phyloP scores from a whole-genome alignment of 805 yeast species.

The Hermanozyma aechmeae region DNA sequence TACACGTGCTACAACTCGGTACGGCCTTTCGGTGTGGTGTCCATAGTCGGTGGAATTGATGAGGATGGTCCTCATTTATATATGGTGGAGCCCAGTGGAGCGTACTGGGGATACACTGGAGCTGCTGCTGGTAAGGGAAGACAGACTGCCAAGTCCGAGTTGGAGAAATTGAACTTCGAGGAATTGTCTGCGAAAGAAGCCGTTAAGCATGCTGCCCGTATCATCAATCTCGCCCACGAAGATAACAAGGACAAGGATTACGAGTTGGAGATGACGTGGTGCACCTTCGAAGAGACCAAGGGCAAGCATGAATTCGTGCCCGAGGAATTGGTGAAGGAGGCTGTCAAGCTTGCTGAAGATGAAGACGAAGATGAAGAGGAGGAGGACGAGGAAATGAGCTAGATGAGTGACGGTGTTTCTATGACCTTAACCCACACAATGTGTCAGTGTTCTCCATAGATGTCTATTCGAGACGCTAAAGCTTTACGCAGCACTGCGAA shows the following conservation, averaged over 20 bases:
- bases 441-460: too few species aligned
- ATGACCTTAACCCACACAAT: too few species aligned
- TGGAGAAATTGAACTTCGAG: conserved; percentile 78
- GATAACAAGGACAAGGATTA: conserved; percentile 96
- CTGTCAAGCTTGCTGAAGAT: conserved; percentile 72
- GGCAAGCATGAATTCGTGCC: conserved; percentile 80
- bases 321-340: conserved; percentile 69
- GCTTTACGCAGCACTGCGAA: too few species aligned
- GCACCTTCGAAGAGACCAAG: conserved; percentile 61
- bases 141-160: conserved; percentile 94
- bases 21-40: conserved; percentile 92
- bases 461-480: too few species aligned
- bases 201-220: conserved; percentile 87
- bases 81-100: conserved; percentile 97
- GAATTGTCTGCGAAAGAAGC: conserved; percentile 71
- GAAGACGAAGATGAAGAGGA: conserved; percentile 74
- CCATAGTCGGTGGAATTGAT: conserved; percentile 92
- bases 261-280: conserved; percentile 92
- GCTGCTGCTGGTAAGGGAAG: conserved; percentile 98
- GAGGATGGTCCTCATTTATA: conserved; percentile 84
- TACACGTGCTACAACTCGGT: conserved; percentile 94
- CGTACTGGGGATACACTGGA: conserved; percentile 95
- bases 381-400: conserved; percentile 48
- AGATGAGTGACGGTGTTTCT: too few species aligned
- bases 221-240: conserved; percentile 90